Base-by-base conservation (phyloP, 768 basidiomycete genomes). In the Lactarius sanguifluus region DNA sequence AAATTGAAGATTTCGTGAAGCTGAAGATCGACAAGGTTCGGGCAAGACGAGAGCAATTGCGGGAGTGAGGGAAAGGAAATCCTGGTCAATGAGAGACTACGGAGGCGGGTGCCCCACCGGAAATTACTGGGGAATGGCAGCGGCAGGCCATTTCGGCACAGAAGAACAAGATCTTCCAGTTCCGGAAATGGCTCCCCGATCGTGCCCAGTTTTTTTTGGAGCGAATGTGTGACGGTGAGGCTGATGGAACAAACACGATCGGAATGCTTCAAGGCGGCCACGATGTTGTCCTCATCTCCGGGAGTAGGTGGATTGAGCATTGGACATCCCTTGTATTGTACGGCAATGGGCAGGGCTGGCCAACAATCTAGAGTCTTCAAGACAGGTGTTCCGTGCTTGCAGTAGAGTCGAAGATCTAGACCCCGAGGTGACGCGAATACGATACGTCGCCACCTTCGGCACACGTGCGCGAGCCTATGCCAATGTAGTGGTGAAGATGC, bases 321-420 rank as follows among this genome's bases (percentile, higher is more conserved):
- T 25, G 5, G 50, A 52, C 13, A 52, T 13, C 13, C 50, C 13
- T 13, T 23, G 50, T 52, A 52, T 8, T 25, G 23, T 2, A 52
- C 23, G 13, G 25, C 25, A 15, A 52, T 25, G 2, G 50, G 50
- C 1, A 52, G 5, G 23, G 23, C 13, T 2, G 50, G 50, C 50
- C 50, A 52, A 15, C 2, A 25, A 25, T 52, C 23, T 25, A 25
- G 50, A 28, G 25, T 52, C 50, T 52, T 52, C 25, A 25, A 15
- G 5, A 52, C 23, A 0, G 50, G 25, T 2, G 50, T 52, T 25
- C 50, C 50, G 25, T 23, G n/a, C 6, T 23, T 52, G 7, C 50
- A 52, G 50, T 25, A 52, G 23, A 52, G 50, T 52, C 50, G 50
- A 25, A 52, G 50, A 52, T 52, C 13, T 52, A 52, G 50, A 13